Evolutionary conservation across 2,329 filamentous ascomycete genomes (phyloP), one percentile per base, ranked within the genome.

Genomic region (Paecilomyces sp.): DNA sequence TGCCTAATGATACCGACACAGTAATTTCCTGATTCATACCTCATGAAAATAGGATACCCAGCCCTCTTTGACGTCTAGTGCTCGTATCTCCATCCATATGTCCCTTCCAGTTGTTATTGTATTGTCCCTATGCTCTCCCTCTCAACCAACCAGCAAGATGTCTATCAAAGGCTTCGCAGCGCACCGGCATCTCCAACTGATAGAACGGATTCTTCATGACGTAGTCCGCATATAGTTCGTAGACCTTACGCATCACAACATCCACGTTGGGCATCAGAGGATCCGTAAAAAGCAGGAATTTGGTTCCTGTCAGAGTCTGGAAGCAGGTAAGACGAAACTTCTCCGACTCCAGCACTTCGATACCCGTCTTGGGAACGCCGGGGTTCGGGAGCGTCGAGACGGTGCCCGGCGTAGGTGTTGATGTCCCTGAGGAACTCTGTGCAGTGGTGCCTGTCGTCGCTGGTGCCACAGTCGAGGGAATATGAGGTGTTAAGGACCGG

Each of bases 121-220:
- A 55, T 54, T 25, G 12, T 12, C 24, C 33, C 72, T 82, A 83
- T 63, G 79, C 75, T 63, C 83, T 77, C 57, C 77, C 78, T 71
- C 91, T 86, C 68, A 96, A 85, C 76, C 92, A 96, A 41, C 87
- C 90, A 65, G 85, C 83, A 64, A 97, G 75, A 75, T 91, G 91
- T 67, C 92, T 83, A 74, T 99, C 94, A 79, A 97, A 99, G 67
- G 91, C 89, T 72, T 97, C 94, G 77, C 94, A 96, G 62, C 94
- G 83, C 58, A 99, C 86, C 6, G 94, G 94, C 92, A 97, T 99
- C 79, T 99, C 94, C 60, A 96, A 82, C 71, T 94, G 92, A 78
- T 97, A 97, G 72, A 99, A 99, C 0, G 94, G 94, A 75, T 99
- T 99, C 82, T 97, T 99, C 91, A 97, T 97, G 67, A 99, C 94